A percentile compares a stretch with the other conserved stretches of the same genome.
phyloP scores from a whole-genome alignment of 257 asterid genomes.

The Paulownia fortunei region DNA sequence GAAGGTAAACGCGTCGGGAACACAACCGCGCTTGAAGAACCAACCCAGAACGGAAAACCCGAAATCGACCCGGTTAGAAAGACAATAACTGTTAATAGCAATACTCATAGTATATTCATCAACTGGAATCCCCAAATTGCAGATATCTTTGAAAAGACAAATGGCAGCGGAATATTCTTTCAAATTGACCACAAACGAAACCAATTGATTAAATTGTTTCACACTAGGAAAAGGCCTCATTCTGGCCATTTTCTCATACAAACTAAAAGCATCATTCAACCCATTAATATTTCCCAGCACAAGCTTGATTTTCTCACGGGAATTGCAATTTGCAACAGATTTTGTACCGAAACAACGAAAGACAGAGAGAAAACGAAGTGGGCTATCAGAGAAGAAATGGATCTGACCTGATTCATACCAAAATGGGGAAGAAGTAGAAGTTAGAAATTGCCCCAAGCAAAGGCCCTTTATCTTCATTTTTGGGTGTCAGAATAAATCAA shows the following conservation, averaged over 20 bases:
- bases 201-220: not conserved
- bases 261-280: not conserved
- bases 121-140: conserved; percentile 10
- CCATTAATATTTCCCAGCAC: not conserved
- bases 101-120: not conserved
- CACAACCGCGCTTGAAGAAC: conserved; percentile 22
- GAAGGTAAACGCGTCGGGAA: not conserved
- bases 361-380: no score
- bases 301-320: not conserved
- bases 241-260: not conserved
- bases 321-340: not conserved
- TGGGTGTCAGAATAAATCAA: no score
- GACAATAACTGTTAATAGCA: conserved; percentile 17
- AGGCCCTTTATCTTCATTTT: no score
- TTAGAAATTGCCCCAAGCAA: no score
- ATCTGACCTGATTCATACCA: no score
- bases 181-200: not conserved
- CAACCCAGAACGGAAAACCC: conserved; percentile 17
- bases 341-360: no score
- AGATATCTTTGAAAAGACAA: conserved; percentile 13
- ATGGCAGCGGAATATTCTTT: not conserved
- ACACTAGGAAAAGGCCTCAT: not conserved
- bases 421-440: no score
- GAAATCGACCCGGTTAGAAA: not conserved
- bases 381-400: no score